Percentiles rank a stretch among this genome's conserved stretches.
Evolutionary conservation across 2,329 filamentous ascomycete species (phyloP).

Genomic region (Cladosporium sp.): DNA sequence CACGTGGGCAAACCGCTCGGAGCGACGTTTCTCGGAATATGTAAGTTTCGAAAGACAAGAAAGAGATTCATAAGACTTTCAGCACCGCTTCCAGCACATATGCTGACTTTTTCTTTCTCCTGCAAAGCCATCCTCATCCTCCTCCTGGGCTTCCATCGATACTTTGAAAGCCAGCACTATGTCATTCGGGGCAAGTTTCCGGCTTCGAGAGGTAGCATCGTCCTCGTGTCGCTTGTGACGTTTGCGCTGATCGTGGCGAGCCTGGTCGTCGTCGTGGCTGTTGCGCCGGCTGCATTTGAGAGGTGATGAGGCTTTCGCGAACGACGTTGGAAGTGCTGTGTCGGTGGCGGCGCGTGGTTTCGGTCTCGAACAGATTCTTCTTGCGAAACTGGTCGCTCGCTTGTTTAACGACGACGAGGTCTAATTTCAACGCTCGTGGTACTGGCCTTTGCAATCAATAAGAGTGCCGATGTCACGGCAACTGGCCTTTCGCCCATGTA

Average conservation of each 20-base stretch:
- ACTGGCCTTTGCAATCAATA: no score
- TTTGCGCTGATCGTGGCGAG: slow-evolving; percentile 55
- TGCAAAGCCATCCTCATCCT: slow-evolving; percentile 63
- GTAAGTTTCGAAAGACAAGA: slow-evolving; percentile 19
- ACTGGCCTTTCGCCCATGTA: slow-evolving; percentile 49
- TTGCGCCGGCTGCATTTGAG: slow-evolving; percentile 46
- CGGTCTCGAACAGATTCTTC: no score
- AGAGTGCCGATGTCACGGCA: no score
- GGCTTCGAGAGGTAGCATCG: slow-evolving; percentile 69
- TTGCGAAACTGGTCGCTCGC: no score
- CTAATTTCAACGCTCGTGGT: no score
- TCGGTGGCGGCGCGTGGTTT: no score
- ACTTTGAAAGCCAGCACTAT: slow-evolving; percentile 75
- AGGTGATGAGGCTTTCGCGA: slow-evolving; percentile 14
- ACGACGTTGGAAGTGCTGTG: no score
- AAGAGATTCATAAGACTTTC: not conserved
- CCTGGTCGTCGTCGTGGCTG: slow-evolving; percentile 55
- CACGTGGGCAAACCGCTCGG: slow-evolving; percentile 70
- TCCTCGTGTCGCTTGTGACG: slow-evolving; percentile 64
- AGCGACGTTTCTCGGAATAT: slow-evolving; percentile 69
- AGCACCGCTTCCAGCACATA: no score
- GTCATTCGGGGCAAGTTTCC: slow-evolving; percentile 77
- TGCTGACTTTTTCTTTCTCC: not conserved
- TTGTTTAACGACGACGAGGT: no score
- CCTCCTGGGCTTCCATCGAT: slow-evolving; percentile 72